A percentile compares a stretch with the other conserved stretches of the same genome.
Evolutionary conservation across 2,329 filamentous ascomycete genomes (phyloP).

Genomic region (Phaeosphaeriaceae sp.): DNA sequence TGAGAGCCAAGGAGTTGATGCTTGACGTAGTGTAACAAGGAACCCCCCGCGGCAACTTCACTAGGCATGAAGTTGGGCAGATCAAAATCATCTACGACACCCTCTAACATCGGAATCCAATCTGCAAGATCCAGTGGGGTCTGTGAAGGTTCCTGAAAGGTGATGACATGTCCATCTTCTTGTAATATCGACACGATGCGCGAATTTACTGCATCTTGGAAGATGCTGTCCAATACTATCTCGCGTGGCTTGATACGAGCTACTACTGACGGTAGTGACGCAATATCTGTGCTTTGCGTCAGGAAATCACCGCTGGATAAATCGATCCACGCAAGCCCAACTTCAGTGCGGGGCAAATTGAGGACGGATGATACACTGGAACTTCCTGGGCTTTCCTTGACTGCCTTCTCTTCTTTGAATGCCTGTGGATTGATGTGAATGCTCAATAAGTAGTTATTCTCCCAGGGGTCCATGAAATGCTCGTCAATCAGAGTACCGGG

Average conservation of each 20-base stretch:
- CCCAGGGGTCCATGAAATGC: slow-evolving; percentile 92
- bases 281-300: slow-evolving; percentile 76
- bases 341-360: slow-evolving; percentile 50
- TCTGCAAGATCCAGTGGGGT: slow-evolving; percentile 60
- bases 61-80: slow-evolving; percentile 65
- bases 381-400: slow-evolving; percentile 36
- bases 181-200: slow-evolving; percentile 71
- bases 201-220: slow-evolving; percentile 63
- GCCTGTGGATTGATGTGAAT: slow-evolving; percentile 65
- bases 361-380: slow-evolving; percentile 40
- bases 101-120: slow-evolving; percentile 81
- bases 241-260: slow-evolving; percentile 85
- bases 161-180: slow-evolving; percentile 77
- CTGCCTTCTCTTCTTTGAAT: slow-evolving; percentile 28
- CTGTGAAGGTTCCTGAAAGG: slow-evolving; percentile 65
- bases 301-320: slow-evolving; percentile 94
- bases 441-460: slow-evolving; percentile 90
- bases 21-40: slow-evolving; percentile 84
- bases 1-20: slow-evolving; percentile 77
- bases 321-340: slow-evolving; percentile 93
- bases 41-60: slow-evolving; percentile 78
- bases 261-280: slow-evolving; percentile 77
- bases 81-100: slow-evolving; percentile 64
- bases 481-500: slow-evolving; percentile 97
- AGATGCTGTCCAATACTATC: slow-evolving; percentile 71